Evolutionary conservation across 441 rosid genomes (phyloP).

Genomic region (Breynia disticha): DNA sequence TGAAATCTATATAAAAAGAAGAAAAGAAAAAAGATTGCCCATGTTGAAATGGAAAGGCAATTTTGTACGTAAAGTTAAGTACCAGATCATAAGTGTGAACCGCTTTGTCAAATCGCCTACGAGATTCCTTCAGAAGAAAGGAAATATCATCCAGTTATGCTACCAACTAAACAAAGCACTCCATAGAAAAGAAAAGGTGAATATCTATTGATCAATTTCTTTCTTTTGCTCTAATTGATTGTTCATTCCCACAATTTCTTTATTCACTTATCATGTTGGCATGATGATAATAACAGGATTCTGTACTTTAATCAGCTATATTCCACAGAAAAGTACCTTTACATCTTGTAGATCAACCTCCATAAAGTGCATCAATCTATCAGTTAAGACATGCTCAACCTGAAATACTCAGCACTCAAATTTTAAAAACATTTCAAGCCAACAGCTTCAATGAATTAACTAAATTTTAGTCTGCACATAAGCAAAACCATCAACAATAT

Average conservation of each 20-base stretch:
- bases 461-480: too few relatives aligned
- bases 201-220: too few relatives aligned
- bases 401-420: conserved; percentile 20
- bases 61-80: conserved; percentile 14
- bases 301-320: not conserved
- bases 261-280: not conserved
- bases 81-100: conserved; percentile 75
- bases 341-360: conserved; percentile 63
- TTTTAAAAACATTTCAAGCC: conserved; percentile 7
- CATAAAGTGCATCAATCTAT: conserved; percentile 59
- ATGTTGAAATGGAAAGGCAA: too few relatives aligned
- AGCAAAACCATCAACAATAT: too few relatives aligned
- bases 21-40: too few relatives aligned
- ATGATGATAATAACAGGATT: not conserved
- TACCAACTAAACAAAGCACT: not conserved
- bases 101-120: conserved; percentile 65
- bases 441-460: not conserved
- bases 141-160: not conserved
- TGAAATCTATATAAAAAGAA: too few relatives aligned
- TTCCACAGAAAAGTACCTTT: conserved; percentile 38
- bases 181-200: not conserved
- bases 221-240: too few relatives aligned
- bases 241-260: not conserved
- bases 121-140: conserved; percentile 56
- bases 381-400: conserved; percentile 80